These are phyloP conservation scores for Phytophthora litchii DNA, from an alignment of 352 stramenopile species.

Conservation along the genomic window DNA sequence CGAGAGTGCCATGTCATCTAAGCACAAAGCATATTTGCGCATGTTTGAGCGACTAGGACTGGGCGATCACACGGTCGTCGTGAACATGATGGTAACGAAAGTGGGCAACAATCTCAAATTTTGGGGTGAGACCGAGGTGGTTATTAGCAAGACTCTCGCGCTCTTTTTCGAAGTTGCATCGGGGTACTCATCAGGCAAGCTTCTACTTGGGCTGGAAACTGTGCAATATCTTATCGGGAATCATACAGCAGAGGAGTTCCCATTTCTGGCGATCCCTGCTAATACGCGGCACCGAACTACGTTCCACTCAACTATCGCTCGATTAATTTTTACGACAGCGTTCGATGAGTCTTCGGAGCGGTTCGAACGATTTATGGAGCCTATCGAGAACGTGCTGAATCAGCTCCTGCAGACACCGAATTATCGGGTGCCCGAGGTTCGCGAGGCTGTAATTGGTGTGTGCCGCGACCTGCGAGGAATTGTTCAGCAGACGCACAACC, in stretches of 20 bases:
- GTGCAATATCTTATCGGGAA: slow-evolving; percentile 97
- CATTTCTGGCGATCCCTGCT: slow-evolving; percentile 93
- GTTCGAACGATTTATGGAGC: slow-evolving; percentile 98
- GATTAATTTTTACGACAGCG: slow-evolving; percentile 95
- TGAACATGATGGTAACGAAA: slow-evolving; percentile 99
- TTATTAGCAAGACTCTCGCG: slow-evolving; percentile 96
- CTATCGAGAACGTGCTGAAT: slow-evolving; percentile 84
- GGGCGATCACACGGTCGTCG: slow-evolving; percentile 96
- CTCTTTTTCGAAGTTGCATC: slow-evolving; percentile 98
- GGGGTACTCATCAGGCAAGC: slow-evolving; percentile 96
- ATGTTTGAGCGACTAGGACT: slow-evolving; percentile 98
- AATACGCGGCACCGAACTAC: slow-evolving; percentile 97
- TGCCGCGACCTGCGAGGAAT: slow-evolving; percentile 97
- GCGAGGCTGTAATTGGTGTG: slow-evolving; percentile 94
- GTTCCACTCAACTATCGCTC: slow-evolving; percentile 97
- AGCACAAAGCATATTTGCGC: slow-evolving; percentile 95
- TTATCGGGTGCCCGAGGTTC: slow-evolving; percentile 77
- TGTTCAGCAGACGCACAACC: slow-evolving; percentile 96
- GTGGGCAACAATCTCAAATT: slow-evolving; percentile 99
- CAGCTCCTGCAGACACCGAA: slow-evolving; percentile 82
- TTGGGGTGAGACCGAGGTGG: slow-evolving; percentile 96
- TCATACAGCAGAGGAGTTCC: slow-evolving; percentile 97
- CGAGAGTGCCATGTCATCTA: slow-evolving; percentile 82
- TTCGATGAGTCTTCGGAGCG: slow-evolving; percentile 94
- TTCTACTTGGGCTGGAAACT: slow-evolving; percentile 97